Evolutionary conservation across 768 basidiomycete species (phyloP), one percentile per base, ranked within the genome.

Genomic region (Clitopilus hobsonii): DNA sequence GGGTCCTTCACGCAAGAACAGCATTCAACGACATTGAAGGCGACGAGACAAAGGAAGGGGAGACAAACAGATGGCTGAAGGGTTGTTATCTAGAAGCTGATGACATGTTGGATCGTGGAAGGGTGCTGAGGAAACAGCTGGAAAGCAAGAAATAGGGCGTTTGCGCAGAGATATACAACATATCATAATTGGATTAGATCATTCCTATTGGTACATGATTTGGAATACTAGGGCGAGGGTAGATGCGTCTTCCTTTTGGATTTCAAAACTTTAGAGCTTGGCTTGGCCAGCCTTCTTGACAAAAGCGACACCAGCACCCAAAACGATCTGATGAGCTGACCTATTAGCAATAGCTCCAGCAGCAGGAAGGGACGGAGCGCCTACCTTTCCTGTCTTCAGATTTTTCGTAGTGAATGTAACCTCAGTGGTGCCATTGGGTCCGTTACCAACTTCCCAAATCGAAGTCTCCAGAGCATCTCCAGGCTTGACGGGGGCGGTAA

Each of bases 1-100:
- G 96, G 14, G 84, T 96, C 3, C 67, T 98, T 56, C 96, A 99
- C 67, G 93, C 90, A 0, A 74, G 96, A 22, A 89, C 86, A 0
- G 86, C 85, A 11, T 98, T 98, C 64, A 73, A 79, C 29, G 72
- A 74, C 24, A 63, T 61, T 52, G 69, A 65, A 14, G 73, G 63
- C 5, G 56, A 64, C 10, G 67, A 59, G 28, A 45, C 41, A 20
- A 67, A 61, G 16, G 75, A 80, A 24, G 81, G 78, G 28, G 80
- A 80, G 54, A 70, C 81, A 18, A 84, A 79, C 61, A 71, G 95
- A 52, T 97, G 95, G 95, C 71, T 98, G 53, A 97, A 97, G 70
- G 95, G 96, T 22, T 91, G 80, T 66, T 96, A 81, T 74, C 65
- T 90, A 1, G 88, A 89, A 63, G 83, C 79, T 2, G 88, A 90